phyloP scores from a whole-genome alignment of 441 rosid species.

The Melastoma candidum region DNA sequence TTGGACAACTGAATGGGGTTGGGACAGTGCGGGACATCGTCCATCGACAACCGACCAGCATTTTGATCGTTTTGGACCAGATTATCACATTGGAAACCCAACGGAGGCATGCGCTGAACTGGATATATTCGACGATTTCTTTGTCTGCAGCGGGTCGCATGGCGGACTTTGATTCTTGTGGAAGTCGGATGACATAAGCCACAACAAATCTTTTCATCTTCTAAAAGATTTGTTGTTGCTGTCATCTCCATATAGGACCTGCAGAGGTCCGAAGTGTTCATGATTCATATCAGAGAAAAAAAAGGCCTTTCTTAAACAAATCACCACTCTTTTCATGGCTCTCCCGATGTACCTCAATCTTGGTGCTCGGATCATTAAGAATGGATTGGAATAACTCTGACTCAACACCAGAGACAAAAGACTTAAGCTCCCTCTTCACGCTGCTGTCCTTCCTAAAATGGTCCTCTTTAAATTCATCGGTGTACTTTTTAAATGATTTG shows the following conservation, averaged over 20 bases:
- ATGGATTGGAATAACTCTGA: slow-evolving; percentile 40
- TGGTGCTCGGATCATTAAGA: slow-evolving; percentile 43
- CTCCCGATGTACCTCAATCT: slow-evolving; percentile 37
- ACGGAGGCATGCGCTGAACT: no score
- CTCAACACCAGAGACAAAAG: slow-evolving; percentile 39
- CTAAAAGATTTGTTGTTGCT: slow-evolving; percentile 38
- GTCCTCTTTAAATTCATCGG: slow-evolving; percentile 33
- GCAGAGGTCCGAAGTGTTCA: slow-evolving; percentile 11
- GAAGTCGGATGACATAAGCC: slow-evolving; percentile 9
- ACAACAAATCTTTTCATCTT: slow-evolving; percentile 33
- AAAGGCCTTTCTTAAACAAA: slow-evolving; percentile 5
- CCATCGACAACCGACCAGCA: no score
- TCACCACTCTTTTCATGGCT: slow-evolving; percentile 6
- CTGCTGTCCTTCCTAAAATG: slow-evolving; percentile 27
- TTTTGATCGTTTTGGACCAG: no score
- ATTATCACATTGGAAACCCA: no score
- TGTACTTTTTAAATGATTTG: slow-evolving; percentile 37
- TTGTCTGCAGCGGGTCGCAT: slow-evolving; percentile 5
- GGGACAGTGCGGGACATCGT: no score
- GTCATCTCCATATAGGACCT: slow-evolving; percentile 51
- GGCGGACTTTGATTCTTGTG: no score
- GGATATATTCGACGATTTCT: no score
- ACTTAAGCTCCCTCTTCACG: slow-evolving; percentile 18
- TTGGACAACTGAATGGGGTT: no score
- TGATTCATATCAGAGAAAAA: not conserved